phyloP scores from a whole-genome alignment of 2,329 filamentous ascomycete genomes.

The Fusarium hainanense region DNA sequence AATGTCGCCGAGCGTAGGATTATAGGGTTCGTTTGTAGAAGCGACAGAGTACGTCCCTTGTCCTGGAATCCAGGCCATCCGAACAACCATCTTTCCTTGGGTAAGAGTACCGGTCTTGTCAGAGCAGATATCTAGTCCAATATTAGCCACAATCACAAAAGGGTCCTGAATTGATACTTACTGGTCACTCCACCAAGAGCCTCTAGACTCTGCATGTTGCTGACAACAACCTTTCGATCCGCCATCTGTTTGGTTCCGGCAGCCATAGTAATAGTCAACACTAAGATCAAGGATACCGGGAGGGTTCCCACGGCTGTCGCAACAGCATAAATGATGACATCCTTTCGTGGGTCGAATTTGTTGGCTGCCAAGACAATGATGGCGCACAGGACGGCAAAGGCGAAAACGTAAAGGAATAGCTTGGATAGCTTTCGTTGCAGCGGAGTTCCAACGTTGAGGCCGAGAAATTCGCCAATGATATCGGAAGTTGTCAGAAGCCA shows the following conservation, averaged over 20 bases:
- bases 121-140: slow-evolving; percentile 47
- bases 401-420: slow-evolving; percentile 69
- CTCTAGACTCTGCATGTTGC: slow-evolving; percentile 54
- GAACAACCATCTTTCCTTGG: slow-evolving; percentile 49
- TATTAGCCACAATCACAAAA: background rate
- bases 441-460: slow-evolving; percentile 69
- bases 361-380: slow-evolving; percentile 38
- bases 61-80: slow-evolving; percentile 49
- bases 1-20: slow-evolving; percentile 39
- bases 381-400: slow-evolving; percentile 37
- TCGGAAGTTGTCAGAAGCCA: slow-evolving; percentile 49
- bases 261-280: slow-evolving; percentile 70
- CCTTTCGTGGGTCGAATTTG: slow-evolving; percentile 47
- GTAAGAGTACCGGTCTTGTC: slow-evolving; percentile 53
- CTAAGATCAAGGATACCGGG: slow-evolving; percentile 58
- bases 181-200: slow-evolving; percentile 63
- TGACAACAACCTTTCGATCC: slow-evolving; percentile 60
- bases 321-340: slow-evolving; percentile 55
- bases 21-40: slow-evolving; percentile 46
- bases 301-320: slow-evolving; percentile 59
- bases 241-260: slow-evolving; percentile 63
- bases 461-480: slow-evolving; percentile 56
- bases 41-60: slow-evolving; percentile 47
- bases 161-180: slow-evolving; percentile 37
- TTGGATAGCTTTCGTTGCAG: slow-evolving; percentile 75